A percentile compares a stretch with the other conserved stretches of the same genome.
These are phyloP conservation scores for Ceriops zippeliana DNA, from an alignment of 345 rosid species.

Conservation along the genomic window DNA sequence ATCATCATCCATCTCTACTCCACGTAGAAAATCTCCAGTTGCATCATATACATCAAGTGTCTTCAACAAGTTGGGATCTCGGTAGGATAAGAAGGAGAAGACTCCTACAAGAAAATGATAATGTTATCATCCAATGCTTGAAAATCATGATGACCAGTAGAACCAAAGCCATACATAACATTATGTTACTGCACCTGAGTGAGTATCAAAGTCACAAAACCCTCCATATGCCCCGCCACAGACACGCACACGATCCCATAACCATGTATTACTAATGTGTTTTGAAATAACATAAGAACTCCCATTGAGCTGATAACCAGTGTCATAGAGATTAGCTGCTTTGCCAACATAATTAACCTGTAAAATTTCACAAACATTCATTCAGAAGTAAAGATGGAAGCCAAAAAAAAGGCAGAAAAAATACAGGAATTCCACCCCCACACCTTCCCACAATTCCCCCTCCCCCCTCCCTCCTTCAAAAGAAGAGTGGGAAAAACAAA, in stretches of 20 bases:
- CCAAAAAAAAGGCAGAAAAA: too few species aligned
- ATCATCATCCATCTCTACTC: conserved; percentile 77
- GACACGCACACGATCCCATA: conserved; percentile 97
- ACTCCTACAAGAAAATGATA: conserved; percentile 44
- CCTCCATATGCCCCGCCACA: conserved; percentile 99
- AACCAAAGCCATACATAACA: conserved; percentile 2
- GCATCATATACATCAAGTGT: conserved; percentile 84
- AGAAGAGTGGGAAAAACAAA: background rate
- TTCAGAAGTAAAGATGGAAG: background rate
- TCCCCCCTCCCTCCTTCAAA: too few species aligned
- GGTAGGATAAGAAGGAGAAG: conserved; percentile 80
- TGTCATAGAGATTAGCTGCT: conserved; percentile 72
- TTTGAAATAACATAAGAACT: conserved; percentile 93
- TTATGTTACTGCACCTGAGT: conserved; percentile 55
- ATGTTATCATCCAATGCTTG: conserved; percentile 13
- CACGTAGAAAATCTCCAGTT: conserved; percentile 78
- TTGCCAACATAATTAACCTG: conserved; percentile 98
- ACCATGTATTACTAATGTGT: conserved; percentile 82
- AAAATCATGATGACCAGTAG: conserved; percentile 1
- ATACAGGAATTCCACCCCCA: too few species aligned
- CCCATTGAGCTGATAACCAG: conserved; percentile 77
- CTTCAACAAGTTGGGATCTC: conserved; percentile 89
- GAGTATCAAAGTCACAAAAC: conserved; percentile 86
- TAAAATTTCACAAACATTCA: conserved; percentile 8
- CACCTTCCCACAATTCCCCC: too few species aligned